Percentiles rank a stretch among this genome's conserved stretches.
These are phyloP conservation scores for Aspergillus persii DNA, from an alignment of 2,329 filamentous ascomycete species.

Conservation along the genomic window DNA sequence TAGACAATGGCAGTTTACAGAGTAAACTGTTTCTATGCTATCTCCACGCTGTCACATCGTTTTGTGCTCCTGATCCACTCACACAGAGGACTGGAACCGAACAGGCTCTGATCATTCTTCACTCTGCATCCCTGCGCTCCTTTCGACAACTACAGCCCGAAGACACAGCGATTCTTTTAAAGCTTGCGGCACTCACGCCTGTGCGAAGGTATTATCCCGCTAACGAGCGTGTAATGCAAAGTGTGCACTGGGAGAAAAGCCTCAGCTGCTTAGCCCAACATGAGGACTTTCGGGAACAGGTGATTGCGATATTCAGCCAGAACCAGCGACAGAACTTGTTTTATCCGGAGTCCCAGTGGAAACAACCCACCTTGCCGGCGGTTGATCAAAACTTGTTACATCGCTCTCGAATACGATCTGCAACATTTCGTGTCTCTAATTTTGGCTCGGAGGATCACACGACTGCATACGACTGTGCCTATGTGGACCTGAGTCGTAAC, in stretches of 20 bases:
- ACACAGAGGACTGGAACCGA: conserved; percentile 33
- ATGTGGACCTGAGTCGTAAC: conserved; percentile 31
- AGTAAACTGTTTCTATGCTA: conserved; percentile 51
- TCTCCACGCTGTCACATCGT: conserved; percentile 39
- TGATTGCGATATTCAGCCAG: conserved; percentile 38
- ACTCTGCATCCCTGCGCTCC: conserved; percentile 51
- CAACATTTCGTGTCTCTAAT: conserved; percentile 28
- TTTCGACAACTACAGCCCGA: conserved; percentile 40
- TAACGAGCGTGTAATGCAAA: conserved; percentile 46
- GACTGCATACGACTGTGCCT: conserved; percentile 28
- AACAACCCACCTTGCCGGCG: conserved; percentile 1
- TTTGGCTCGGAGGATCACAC: conserved; percentile 43
- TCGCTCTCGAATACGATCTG: conserved; percentile 31
- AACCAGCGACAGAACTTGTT: conserved; percentile 30
- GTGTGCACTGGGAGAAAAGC: conserved; percentile 40
- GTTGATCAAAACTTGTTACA: conserved; percentile 17
- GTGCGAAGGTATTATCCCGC: conserved; percentile 43
- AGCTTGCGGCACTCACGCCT: conserved; percentile 46
- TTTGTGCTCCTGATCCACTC: conserved; percentile 33
- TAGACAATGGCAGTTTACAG: conserved; percentile 50
- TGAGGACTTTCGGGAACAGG: conserved; percentile 38
- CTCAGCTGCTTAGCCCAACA: conserved; percentile 49
- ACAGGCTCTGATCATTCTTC: conserved; percentile 27
- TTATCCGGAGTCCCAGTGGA: conserved; percentile 15
- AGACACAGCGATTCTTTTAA: conserved; percentile 36